Conservation (phyloP, 805 yeast genomes). For the Metschnikowia peoriensis region DNA sequence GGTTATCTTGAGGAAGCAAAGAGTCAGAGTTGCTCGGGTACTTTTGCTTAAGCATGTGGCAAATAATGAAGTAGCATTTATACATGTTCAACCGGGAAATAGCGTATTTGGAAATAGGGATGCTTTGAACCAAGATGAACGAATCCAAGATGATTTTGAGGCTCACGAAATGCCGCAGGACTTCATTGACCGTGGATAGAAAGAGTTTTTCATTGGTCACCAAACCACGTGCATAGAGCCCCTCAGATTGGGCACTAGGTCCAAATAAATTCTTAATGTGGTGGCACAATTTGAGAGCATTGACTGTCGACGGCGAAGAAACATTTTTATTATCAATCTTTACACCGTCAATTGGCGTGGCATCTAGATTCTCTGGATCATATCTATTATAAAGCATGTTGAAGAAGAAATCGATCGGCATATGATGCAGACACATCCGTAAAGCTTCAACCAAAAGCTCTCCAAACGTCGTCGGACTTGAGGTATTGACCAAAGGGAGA, state of each 20-base stretch:
- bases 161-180: no score
- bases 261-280: no score
- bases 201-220: no score
- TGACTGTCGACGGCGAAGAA: no score
- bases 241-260: no score
- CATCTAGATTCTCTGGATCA: not conserved
- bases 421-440: not conserved
- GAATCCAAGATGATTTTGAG: no score
- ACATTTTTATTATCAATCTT: not conserved
- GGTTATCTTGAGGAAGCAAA: slow-evolving; percentile 27
- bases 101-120: no score
- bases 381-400: not conserved
- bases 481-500: not conserved
- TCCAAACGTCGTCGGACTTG: slow-evolving; percentile 21
- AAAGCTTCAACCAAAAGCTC: slow-evolving; percentile 23
- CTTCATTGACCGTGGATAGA: no score
- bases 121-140: no score
- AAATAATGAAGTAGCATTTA: slow-evolving; percentile 39
- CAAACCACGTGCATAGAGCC: no score
- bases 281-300: no score
- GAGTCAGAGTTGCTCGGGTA: slow-evolving; percentile 32
- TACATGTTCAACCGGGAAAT: slow-evolving; percentile 20
- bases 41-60: slow-evolving; percentile 35
- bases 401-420: not conserved
- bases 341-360: not conserved